Evolutionary conservation across 176 grass and related monocot species (phyloP), one percentile per base, ranked within the genome.

Genomic region (Phoenix dactylifera): DNA sequence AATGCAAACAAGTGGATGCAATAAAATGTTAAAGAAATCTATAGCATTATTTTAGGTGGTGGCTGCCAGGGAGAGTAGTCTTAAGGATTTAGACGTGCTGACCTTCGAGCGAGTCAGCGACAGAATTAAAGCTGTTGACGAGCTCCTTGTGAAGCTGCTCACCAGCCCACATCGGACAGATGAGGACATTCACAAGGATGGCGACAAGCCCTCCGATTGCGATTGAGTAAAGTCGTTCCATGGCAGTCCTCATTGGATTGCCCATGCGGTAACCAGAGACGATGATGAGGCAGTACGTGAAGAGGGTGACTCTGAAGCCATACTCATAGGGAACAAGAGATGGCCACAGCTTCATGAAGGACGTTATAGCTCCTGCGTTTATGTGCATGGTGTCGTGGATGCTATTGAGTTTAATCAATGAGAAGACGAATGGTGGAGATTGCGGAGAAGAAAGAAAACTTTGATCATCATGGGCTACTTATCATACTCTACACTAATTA

Each of bases 61-160:
- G 23, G 50, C 14, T 50, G 15, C 35, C 15, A 16, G 26, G 18
- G 15, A 17, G 12, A 20, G 55, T 49, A 20, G 20, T 20, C 20
- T 20, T 20, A 20, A 20, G 20, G 20, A 20, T 20, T 20, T 0
- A 20, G 20, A 20, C 20, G 12, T 23, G 15, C 22, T 15, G 57
- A 87, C 84, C 84, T 66, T 82, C 65, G 24, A 87, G 49, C 3
- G 78, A 82, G 51, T 82, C 73, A 0, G 78, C 84, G 1, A 82
- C 70, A 16, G 69, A 55, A 6, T 80, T 4, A 63, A 87, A 82
- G 56, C 78, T 77, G 62, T 39, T 50, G n/a, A 78, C 56, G 9
- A 87, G 64, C 66, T 87, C 84, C 25, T 70, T 61, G 64, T 87
- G 84, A 50, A 87, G 78, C 53, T 82, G 84, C 70, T 87, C 74